These are phyloP conservation scores for Gossypium gossypioides DNA, from an alignment of 441 rosid genomes.

Conservation along the genomic window DNA sequence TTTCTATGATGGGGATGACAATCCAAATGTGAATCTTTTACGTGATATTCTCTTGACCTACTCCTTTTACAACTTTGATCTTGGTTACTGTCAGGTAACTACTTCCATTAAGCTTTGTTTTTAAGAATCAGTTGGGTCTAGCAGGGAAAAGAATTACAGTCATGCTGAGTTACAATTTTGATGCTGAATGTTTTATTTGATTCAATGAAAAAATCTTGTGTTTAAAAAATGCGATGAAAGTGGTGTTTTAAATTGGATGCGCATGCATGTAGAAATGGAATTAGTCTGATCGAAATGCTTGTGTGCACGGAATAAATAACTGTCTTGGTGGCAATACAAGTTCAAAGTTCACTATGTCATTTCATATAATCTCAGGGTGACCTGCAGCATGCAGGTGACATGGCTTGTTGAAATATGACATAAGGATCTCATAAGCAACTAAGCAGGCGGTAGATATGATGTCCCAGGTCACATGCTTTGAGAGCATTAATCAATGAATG, in stretches of 20 bases:
- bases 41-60: constrained; percentile 85
- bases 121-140: not conserved
- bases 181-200: not conserved
- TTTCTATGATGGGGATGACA: constrained; percentile 93
- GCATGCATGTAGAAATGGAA: not conserved
- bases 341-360: not conserved
- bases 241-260: not conserved
- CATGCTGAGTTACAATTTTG: not conserved
- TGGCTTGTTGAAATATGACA: not conserved
- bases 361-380: not conserved
- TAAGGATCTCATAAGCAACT: not conserved
- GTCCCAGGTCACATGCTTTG: not conserved
- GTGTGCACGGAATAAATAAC: not conserved
- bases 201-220: not conserved
- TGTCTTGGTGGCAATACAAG: not conserved
- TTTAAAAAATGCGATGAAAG: not conserved
- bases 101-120: not conserved
- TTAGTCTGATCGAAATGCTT: not conserved
- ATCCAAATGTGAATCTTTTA: constrained; percentile 66
- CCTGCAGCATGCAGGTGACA: not conserved
- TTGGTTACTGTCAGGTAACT: constrained; percentile 96
- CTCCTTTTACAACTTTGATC: constrained; percentile 93
- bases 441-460: not conserved
- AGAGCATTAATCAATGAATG: not conserved
- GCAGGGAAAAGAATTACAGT: not conserved